phyloP scores from a whole-genome alignment of 2,329 filamentous ascomycete species.

The Cladosporium sp. region DNA sequence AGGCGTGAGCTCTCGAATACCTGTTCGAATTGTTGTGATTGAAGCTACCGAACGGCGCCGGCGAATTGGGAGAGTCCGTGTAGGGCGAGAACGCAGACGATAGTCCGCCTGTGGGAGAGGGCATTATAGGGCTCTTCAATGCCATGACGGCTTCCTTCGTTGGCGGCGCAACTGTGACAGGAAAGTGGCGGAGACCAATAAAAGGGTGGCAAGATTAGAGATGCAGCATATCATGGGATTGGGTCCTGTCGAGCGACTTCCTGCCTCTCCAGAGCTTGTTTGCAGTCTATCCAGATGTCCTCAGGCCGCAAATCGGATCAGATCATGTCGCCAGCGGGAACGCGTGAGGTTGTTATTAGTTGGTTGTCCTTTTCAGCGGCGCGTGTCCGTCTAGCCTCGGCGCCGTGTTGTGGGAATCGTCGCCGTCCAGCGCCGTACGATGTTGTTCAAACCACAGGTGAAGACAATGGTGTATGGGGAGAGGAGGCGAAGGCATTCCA shows the following conservation, averaged over 20 bases:
- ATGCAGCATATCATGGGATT: not conserved
- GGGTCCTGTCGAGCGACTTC: not conserved
- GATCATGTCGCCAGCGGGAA: not conserved
- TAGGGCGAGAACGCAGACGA: slow-evolving; percentile 48
- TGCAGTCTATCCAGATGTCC: not conserved
- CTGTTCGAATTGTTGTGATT: slow-evolving; percentile 35
- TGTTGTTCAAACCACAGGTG: not conserved
- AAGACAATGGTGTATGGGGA: not conserved
- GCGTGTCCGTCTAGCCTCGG: not conserved
- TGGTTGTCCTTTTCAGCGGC: not conserved
- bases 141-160: slow-evolving; percentile 20
- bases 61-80: slow-evolving; percentile 47
- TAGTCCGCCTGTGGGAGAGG: slow-evolving; percentile 35
- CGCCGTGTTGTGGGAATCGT: not conserved
- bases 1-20: slow-evolving; percentile 20
- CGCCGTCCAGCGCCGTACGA: too few relatives aligned
- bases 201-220: not conserved
- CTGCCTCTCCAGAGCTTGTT: not conserved
- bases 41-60: slow-evolving; percentile 39
- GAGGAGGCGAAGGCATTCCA: not conserved
- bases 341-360: not conserved
- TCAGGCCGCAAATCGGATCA: not conserved
- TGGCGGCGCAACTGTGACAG: not conserved
- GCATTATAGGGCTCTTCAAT: slow-evolving; percentile 40
- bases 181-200: not conserved